Evolutionary conservation across 2,329 filamentous ascomycete species (phyloP), one percentile per base, ranked within the genome.

Genomic region (Beauveria sp.): DNA sequence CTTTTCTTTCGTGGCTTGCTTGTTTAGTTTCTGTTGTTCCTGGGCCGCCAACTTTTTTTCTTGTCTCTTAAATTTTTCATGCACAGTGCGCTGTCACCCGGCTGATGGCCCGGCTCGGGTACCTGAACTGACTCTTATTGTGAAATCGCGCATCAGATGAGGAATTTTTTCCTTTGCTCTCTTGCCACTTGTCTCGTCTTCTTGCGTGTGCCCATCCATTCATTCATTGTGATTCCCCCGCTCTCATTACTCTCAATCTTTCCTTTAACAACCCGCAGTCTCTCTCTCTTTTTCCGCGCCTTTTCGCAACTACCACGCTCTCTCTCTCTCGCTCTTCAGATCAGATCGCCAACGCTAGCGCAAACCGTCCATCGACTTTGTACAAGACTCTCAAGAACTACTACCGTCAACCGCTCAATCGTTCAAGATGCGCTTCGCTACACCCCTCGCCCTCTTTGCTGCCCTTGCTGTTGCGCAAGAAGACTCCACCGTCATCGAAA

Each of bases 401-500:
- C 14, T 22, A 50, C 49, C 18, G 20, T 28, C 47, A 26, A 24
- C 1, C 18, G 8, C 24, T n/a, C 8, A 16, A 26, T 51, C 54
- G 9, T 66, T 38, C 76, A 79, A 71, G 65, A 81, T 81, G 79
- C 77, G 75, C 68, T 74, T 78, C 74, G 72, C 77, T 65, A 71
- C 69, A 69, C 66, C 79, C 70, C 64, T 78, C 67, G 67, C 74
- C 64, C 65, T 78, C 65, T 64, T 79, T 66, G 75, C 77, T 67
- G 73, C 74, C 66, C 67, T 71, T 63, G 72, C 73, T 70, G 74
- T 74, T 61, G 71, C 76, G 53, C 53, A 73, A 59, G 72, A 73
- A 59, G 72, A 73, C 52, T 65, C 71, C 46, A 62, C 65, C 56
- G 70, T 66, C 63, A 79, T 74, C 63, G 75, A 74, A 61, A 75